phyloP scores from a whole-genome alignment of 2,329 filamentous ascomycete species.

The Diaporthe longicolla region DNA sequence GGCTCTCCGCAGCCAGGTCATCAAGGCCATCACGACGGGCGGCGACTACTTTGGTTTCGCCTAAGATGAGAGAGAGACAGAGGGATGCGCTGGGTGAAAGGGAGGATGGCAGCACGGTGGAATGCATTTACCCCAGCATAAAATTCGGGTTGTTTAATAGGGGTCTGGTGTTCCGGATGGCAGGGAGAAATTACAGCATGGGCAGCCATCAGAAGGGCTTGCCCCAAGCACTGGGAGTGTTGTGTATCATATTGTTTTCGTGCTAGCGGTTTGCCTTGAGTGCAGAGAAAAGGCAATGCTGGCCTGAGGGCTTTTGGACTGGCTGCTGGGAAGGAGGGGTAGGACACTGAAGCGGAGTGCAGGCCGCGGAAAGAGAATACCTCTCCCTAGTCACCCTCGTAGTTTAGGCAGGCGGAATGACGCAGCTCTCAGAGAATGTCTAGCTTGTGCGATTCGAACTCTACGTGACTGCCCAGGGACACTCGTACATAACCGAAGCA shows the following conservation, averaged over 20 bases:
- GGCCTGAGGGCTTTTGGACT: constrained; percentile 10
- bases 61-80: constrained; percentile 60
- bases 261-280: neutral
- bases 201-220: constrained; percentile 38
- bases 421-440: constrained; percentile 23
- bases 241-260: constrained; percentile 30
- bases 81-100: neutral
- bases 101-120: neutral
- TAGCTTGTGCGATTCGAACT: neutral
- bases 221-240: constrained; percentile 35
- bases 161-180: constrained; percentile 41
- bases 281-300: constrained; percentile 1
- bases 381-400: constrained; percentile 14
- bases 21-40: constrained; percentile 97
- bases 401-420: constrained; percentile 20
- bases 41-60: constrained; percentile 99
- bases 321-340: constrained; percentile 16
- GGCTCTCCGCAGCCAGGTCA: constrained; percentile 84
- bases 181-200: constrained; percentile 39
- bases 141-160: constrained; percentile 31
- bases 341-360: constrained; percentile 42
- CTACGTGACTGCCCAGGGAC: neutral
- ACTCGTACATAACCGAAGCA: too few species aligned
- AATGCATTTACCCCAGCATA: constrained; percentile 16
- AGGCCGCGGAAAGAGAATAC: constrained; percentile 41